Percentiles rank a stretch among this genome's conserved stretches.
These are phyloP conservation scores for Geopyxis carbonaria DNA, from an alignment of 495 filamentous ascomycete genomes.

Conservation along the genomic window DNA sequence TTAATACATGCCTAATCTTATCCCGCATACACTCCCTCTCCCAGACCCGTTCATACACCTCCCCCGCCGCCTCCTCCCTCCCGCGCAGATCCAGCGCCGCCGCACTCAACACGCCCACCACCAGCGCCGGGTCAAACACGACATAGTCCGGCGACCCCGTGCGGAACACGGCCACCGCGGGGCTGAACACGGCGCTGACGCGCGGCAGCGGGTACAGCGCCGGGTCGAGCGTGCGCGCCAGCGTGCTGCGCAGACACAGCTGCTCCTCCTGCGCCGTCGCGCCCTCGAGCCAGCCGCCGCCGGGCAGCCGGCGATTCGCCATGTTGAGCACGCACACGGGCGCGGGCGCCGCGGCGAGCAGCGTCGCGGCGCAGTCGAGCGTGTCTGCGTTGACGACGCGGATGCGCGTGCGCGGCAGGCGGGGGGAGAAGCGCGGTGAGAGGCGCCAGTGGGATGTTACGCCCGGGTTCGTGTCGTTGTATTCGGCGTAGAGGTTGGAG, in stretches of 20 bases:
- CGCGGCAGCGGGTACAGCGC: conserved; percentile 35
- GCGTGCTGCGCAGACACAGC: conserved; percentile 44
- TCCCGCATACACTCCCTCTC: conserved; percentile 34
- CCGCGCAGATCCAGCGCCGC: conserved; percentile 30
- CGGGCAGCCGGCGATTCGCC: conserved; percentile 34
- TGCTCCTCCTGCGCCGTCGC: conserved; percentile 46
- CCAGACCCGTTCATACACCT: conserved; percentile 17
- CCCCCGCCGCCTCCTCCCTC: background rate
- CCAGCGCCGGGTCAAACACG: conserved; percentile 25
- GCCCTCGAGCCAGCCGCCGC: conserved; percentile 41
- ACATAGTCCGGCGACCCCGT: conserved; percentile 16
- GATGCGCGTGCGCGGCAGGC: background rate
- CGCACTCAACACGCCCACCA: conserved; percentile 35
- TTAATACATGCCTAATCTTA: conserved; percentile 43
- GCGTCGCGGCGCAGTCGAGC: conserved; percentile 32
- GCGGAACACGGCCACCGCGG: conserved; percentile 39
- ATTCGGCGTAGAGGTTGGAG: conserved; percentile 2
- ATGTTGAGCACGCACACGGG: conserved; percentile 44
- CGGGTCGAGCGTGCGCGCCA: conserved; percentile 33
- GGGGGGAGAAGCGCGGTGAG: background rate
- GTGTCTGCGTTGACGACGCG: conserved; percentile 35
- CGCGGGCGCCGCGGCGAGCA: conserved; percentile 20
- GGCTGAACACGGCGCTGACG: conserved; percentile 37
- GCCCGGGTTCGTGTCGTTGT: too few species aligned
- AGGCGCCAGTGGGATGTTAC: background rate